These are phyloP conservation scores for Drechslerella dactyloides DNA, from an alignment of 2,329 filamentous ascomycete species.

Conservation along the genomic window DNA sequence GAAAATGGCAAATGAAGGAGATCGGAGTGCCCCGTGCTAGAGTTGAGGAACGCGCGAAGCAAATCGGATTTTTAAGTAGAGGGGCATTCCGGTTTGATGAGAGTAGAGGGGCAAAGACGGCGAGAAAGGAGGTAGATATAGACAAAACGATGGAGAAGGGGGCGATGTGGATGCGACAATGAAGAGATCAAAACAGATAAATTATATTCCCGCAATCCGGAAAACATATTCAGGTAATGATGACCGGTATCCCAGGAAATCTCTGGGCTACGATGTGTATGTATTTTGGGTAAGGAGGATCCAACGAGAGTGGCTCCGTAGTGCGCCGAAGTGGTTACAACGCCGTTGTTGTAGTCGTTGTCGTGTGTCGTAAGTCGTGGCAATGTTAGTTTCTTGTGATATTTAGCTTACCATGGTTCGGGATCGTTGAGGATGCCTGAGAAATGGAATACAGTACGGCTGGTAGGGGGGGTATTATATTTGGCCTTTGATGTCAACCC, in stretches of 20 bases:
- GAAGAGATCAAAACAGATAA: neutral
- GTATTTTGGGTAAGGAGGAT: slow-evolving; percentile 2
- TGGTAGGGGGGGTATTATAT: slow-evolving; percentile 66
- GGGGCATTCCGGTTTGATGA: slow-evolving; percentile 15
- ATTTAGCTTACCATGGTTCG: slow-evolving; percentile 46
- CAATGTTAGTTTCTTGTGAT: slow-evolving; percentile 42
- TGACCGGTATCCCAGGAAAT: slow-evolving; percentile 20
- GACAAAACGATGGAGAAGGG: slow-evolving; percentile 5
- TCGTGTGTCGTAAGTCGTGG: slow-evolving; percentile 17
- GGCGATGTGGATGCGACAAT: slow-evolving; percentile 10
- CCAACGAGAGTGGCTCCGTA: slow-evolving; percentile 5
- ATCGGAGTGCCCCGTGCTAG: slow-evolving; percentile 15
- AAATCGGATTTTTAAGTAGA: slow-evolving; percentile 20
- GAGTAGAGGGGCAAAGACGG: slow-evolving; percentile 24
- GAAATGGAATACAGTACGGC: slow-evolving; percentile 15
- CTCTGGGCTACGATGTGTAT: slow-evolving; percentile 15
- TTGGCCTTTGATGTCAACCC: slow-evolving; percentile 96
- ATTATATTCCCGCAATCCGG: slow-evolving; percentile 4
- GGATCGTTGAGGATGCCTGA: slow-evolving; percentile 14
- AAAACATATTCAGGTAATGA: slow-evolving; percentile 24
- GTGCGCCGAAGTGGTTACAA: slow-evolving; percentile 13
- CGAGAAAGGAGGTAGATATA: slow-evolving; percentile 36
- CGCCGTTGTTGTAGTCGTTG: slow-evolving; percentile 3
- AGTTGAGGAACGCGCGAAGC: slow-evolving; percentile 21
- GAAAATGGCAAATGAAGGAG: neutral